Percentiles rank a stretch among this genome's conserved stretches.
Evolutionary conservation across 768 basidiomycete species (phyloP).

Genomic region (Leccinum longicurvipes): DNA sequence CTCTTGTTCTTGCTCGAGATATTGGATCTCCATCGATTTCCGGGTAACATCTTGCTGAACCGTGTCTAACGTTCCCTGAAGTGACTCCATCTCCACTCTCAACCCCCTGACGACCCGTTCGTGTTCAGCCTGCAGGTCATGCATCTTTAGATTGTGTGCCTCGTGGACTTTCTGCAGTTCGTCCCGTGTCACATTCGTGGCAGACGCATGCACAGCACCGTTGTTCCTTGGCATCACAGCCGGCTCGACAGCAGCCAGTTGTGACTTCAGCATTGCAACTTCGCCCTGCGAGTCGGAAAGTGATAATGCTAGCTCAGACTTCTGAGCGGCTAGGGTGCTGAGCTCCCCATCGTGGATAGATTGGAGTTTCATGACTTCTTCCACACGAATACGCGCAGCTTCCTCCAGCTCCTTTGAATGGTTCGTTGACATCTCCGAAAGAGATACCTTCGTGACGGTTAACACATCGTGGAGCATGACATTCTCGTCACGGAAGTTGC

Average conservation of each 20-base stretch:
- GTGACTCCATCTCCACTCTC: constrained; percentile 54
- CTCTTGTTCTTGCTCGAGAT: constrained; percentile 75
- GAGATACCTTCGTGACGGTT: constrained; percentile 63
- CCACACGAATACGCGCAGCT: constrained; percentile 62
- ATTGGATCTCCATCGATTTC: constrained; percentile 79
- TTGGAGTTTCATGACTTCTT: constrained; percentile 65
- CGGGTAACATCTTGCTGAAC: constrained; percentile 59
- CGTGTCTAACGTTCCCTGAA: constrained; percentile 47
- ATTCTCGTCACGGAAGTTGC: constrained; percentile 67
- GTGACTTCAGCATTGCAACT: constrained; percentile 59
- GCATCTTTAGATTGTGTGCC: constrained; percentile 79
- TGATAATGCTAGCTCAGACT: constrained; percentile 55
- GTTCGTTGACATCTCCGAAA: constrained; percentile 65
- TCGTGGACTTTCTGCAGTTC: constrained; percentile 77
- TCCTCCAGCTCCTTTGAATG: constrained; percentile 75
- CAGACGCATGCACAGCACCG: constrained; percentile 38
- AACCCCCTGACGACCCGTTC: constrained; percentile 53
- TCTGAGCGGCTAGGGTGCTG: constrained; percentile 51
- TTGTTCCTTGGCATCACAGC: constrained; percentile 54
- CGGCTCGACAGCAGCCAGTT: constrained; percentile 44
- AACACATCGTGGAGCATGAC: constrained; percentile 63
- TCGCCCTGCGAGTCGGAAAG: constrained; percentile 81
- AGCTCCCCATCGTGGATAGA: constrained; percentile 61
- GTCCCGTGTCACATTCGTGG: constrained; percentile 60
- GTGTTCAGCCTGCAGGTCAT: constrained; percentile 68